These are phyloP conservation scores for Ziziphus jujuba DNA, from an alignment of 306 rosid genomes.

Conservation along the genomic window DNA sequence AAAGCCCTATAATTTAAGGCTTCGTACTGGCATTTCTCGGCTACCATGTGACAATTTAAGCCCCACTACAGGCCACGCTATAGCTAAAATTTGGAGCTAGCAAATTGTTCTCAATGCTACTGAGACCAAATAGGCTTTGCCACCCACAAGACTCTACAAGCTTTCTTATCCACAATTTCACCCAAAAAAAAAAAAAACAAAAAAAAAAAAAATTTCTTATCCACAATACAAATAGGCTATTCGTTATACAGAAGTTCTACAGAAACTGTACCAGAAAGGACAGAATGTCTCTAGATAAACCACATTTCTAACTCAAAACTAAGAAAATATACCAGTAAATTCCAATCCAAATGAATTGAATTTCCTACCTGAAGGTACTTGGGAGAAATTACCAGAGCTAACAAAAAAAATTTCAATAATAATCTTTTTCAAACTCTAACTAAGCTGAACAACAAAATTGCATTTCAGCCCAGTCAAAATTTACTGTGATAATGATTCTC, in stretches of 20 bases:
- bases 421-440: slow-evolving; percentile 34
- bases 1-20: no score
- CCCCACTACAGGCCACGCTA: no score
- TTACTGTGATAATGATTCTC: slow-evolving; percentile 38
- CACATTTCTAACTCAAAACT: slow-evolving; percentile 28
- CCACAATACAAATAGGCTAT: no score
- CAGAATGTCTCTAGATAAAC: slow-evolving; percentile 15
- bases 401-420: slow-evolving; percentile 32
- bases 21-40: no score
- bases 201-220: no score
- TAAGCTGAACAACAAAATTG: slow-evolving; percentile 61
- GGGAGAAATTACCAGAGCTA: slow-evolving; percentile 27
- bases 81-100: no score
- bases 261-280: slow-evolving; percentile 24
- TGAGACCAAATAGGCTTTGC: no score
- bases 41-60: no score
- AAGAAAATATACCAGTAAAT: slow-evolving; percentile 39
- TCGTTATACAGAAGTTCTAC: neutral
- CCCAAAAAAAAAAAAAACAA: no score
- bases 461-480: slow-evolving; percentile 47
- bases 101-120: no score
- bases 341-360: slow-evolving; percentile 46
- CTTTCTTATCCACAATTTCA: no score
- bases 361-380: slow-evolving; percentile 40
- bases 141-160: no score